These are phyloP conservation scores for Tolypocladium album DNA, from an alignment of 2,329 filamentous ascomycete species.

Conservation along the genomic window DNA sequence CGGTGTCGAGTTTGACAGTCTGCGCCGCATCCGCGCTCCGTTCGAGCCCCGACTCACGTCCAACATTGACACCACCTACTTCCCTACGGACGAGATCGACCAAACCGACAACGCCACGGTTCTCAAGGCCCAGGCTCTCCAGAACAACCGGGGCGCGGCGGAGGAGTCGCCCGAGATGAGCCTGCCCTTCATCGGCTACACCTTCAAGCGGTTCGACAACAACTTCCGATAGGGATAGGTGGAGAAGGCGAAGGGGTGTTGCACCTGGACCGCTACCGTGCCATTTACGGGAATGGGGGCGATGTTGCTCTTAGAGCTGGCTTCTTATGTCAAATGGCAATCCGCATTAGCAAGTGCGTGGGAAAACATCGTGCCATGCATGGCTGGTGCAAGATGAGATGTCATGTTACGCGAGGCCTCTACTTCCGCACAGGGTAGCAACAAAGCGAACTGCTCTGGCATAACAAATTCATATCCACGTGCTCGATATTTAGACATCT, in stretches of 20 bases:
- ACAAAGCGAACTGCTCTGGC: background rate
- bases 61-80: slow-evolving; percentile 94
- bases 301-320: background rate
- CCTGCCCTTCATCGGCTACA: slow-evolving; percentile 57
- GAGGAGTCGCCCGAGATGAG: slow-evolving; percentile 91
- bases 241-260: background rate
- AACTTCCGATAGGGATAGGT: slow-evolving; percentile 42
- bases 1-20: slow-evolving; percentile 86
- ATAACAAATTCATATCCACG: background rate
- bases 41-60: slow-evolving; percentile 92
- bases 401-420: background rate
- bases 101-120: slow-evolving; percentile 88
- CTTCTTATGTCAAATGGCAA: background rate
- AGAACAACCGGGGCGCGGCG: slow-evolving; percentile 49
- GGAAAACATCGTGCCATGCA: background rate
- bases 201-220: slow-evolving; percentile 90
- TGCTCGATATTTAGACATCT: background rate
- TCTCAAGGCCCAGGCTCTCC: slow-evolving; percentile 72
- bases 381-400: background rate
- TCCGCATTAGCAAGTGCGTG: background rate
- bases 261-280: background rate
- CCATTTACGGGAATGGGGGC: background rate
- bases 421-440: background rate
- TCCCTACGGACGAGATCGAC: slow-evolving; percentile 97
- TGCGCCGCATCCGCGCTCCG: slow-evolving; percentile 85